Conservation (phyloP, 805 yeast species). For the Wickerhamiella parazyma region DNA sequence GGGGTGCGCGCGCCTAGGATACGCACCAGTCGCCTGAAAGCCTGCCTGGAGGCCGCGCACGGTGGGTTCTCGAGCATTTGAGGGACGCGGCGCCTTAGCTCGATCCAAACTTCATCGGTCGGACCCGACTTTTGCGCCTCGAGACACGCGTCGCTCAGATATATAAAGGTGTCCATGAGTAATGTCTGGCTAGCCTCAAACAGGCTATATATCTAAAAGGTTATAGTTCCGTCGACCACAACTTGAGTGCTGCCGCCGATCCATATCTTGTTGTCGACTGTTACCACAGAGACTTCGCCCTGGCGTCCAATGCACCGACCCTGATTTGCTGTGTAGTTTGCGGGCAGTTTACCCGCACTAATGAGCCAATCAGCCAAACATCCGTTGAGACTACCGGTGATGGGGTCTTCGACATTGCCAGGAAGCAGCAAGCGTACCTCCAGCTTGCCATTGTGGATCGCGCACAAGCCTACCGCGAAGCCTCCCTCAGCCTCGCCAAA, state of each 20-base stretch:
- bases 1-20: slow-evolving; percentile 1
- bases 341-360: neutral
- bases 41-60: slow-evolving; percentile 3
- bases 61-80: slow-evolving; percentile 4
- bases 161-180: slow-evolving; percentile 8
- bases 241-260: slow-evolving; percentile 11
- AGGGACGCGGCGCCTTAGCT: neutral
- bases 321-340: slow-evolving; percentile 13
- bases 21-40: slow-evolving; percentile 1
- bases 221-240: slow-evolving; percentile 8
- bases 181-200: neutral
- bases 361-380: slow-evolving; percentile 15
- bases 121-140: neutral
- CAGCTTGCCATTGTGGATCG: slow-evolving; percentile 1
- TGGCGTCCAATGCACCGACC: slow-evolving; percentile 15
- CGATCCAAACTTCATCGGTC: neutral
- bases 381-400: slow-evolving; percentile 18
- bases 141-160: slow-evolving; percentile 6
- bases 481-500: neutral
- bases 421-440: slow-evolving; percentile 4
- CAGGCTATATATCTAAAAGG: neutral
- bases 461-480: slow-evolving; percentile 4
- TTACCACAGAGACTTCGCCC: slow-evolving; percentile 11
- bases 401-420: slow-evolving; percentile 8
- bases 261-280: slow-evolving; percentile 12